phyloP scores from a whole-genome alignment of 2,329 filamentous ascomycete genomes.

The Exophiala lecanii-corni region DNA sequence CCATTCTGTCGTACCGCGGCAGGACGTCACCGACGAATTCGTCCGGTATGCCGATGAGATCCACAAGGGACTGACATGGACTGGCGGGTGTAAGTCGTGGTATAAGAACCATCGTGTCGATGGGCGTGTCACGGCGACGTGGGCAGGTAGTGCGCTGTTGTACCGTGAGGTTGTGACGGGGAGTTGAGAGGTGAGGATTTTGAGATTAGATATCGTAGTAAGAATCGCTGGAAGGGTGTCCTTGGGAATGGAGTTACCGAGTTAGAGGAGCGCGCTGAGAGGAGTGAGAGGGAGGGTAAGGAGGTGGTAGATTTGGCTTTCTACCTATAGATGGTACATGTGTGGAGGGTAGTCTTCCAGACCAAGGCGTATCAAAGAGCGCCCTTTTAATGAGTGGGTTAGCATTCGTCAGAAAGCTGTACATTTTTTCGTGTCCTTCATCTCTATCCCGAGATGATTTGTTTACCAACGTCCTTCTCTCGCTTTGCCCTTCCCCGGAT shows the following conservation, averaged over 20 bases:
- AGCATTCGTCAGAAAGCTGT: too few relatives aligned
- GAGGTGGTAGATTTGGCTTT: conserved; percentile 20
- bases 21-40: conserved; percentile 32
- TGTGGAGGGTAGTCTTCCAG: too few relatives aligned
- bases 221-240: conserved; percentile 28
- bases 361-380: too few relatives aligned
- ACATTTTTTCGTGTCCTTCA: too few relatives aligned
- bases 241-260: conserved; percentile 36
- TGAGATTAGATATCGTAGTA: conserved; percentile 13
- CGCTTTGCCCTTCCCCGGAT: conserved; percentile 26
- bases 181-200: conserved; percentile 31
- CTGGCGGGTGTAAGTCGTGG: conserved; percentile 20
- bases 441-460: too few relatives aligned
- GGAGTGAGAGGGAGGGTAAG: conserved; percentile 19
- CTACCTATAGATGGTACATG: conserved; percentile 11
- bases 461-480: conserved; percentile 2
- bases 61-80: conserved; percentile 30
- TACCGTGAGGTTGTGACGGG: conserved; percentile 31
- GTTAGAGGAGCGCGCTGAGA: conserved; percentile 36
- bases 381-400: too few relatives aligned
- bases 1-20: conserved; percentile 28
- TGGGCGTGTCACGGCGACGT: conserved; percentile 20
- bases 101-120: conserved; percentile 20
- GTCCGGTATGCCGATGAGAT: conserved; percentile 32
- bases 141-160: conserved; percentile 29